Base-by-base conservation (phyloP, 2,329 filamentous ascomycete species). In the Beauveria caledonica region DNA sequence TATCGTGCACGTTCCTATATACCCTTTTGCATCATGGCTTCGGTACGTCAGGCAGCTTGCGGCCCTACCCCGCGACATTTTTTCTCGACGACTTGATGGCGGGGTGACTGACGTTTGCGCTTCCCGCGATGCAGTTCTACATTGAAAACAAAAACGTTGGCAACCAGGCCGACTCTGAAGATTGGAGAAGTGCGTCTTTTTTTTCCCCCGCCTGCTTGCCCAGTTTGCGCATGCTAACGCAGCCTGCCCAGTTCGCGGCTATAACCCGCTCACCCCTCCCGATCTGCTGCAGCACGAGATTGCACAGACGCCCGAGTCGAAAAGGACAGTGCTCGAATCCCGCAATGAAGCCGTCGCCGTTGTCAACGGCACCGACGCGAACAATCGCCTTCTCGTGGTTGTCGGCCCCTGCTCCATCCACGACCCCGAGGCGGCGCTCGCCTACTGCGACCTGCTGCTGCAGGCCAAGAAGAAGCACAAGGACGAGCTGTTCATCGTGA, bases 351-450 rank as follows among this genome's bases (percentile, higher is more conserved):
- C 81, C 60, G 84, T 88, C 66, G 82, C 86, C 65, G 89, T 95
- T 70, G 87, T 96, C 72, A 87, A 90, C 73, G 86, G 88, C 70
- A 80, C 84, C 65, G 86, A 86, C 74, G 91, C 81, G 60, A 84
- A 83, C 68, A 73, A 96, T 78, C 89, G 92, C 63, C 89, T 99
- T 36, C 85, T 99, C 64, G 94, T 97, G 69, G 86, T 99, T 70
- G 89, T 95, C 71, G 94, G 94, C 2, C 94, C 94, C 58, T 99
- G 94, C 81, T 97, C 92, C 33, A 93, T 99, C 72, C 94, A 99
- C 79, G 94, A 99, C 76, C 94, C 94, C 9, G 76, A 64, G 93
- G 99, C 85, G 81, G 55, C 72, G 77, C 82, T 64, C 85, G 87
- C 61, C 84, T 99, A 99, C 85, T 96, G 92, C 81, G 86, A 92